phyloP scores from a whole-genome alignment of 2,329 filamentous ascomycete species.

The Xylaria sp. region DNA sequence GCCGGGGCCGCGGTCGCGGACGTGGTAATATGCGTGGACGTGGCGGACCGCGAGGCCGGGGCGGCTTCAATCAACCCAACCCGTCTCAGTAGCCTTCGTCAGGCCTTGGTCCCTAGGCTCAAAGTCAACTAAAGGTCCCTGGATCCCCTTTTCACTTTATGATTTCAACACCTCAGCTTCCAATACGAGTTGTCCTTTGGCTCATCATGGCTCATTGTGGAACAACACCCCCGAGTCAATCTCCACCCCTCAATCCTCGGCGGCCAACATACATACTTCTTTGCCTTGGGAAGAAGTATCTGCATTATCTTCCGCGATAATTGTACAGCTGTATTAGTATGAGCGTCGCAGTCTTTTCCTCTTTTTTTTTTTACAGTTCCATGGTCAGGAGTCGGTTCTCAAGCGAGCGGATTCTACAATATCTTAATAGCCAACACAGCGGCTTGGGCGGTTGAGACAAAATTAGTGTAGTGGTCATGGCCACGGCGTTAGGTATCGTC shows the following conservation, averaged over 20 bases:
- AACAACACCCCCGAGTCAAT: not conserved
- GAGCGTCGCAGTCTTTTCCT: slow-evolving; percentile 41
- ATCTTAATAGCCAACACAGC: slow-evolving; percentile 38
- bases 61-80: slow-evolving; percentile 40
- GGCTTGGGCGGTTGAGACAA: slow-evolving; percentile 43
- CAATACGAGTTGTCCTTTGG: not conserved
- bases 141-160: not conserved
- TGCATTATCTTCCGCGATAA: slow-evolving; percentile 19
- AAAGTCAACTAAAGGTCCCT: not conserved
- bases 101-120: not conserved
- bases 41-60: slow-evolving; percentile 55
- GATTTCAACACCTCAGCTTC: not conserved
- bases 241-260: slow-evolving; percentile 11
- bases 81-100: slow-evolving; percentile 39
- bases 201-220: not conserved
- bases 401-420: slow-evolving; percentile 45
- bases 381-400: slow-evolving; percentile 42
- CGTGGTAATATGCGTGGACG: slow-evolving; percentile 58
- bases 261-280: not conserved
- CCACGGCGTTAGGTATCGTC: slow-evolving; percentile 42
- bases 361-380: slow-evolving; percentile 29
- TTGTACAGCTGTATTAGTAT: slow-evolving; percentile 45
- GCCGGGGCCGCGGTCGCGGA: slow-evolving; percentile 80
- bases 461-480: slow-evolving; percentile 47
- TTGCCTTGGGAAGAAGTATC: slow-evolving; percentile 6